Conservation (phyloP, 306 rosid genomes). For the Cicer chorassanicum region DNA sequence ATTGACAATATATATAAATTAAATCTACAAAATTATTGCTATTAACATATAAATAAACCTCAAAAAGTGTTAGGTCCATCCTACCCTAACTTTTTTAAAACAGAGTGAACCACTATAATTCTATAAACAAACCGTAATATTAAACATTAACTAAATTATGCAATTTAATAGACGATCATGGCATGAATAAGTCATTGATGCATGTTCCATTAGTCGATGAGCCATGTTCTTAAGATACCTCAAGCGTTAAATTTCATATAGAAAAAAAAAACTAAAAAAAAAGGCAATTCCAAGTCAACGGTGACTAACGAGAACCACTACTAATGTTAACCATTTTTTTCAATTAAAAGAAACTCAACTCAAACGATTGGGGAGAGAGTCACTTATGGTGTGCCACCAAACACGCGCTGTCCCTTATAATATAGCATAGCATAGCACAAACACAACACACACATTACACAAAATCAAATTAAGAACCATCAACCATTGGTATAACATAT, state of each 20-base stretch:
- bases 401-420: slow-evolving; percentile 42
- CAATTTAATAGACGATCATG: neutral
- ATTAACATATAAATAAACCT: no score
- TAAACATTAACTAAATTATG: neutral
- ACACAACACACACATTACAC: neutral
- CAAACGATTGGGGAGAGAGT: slow-evolving; percentile 21
- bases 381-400: slow-evolving; percentile 44
- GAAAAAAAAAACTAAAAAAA: neutral
- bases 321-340: neutral
- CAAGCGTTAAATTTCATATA: neutral
- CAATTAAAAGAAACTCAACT: neutral
- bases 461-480: slow-evolving; percentile 15
- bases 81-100: no score
- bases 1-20: no score
- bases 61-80: no score
- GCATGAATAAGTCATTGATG: neutral
- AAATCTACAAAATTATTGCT: no score
- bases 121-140: no score
- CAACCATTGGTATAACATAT: neutral
- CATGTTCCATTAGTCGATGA: slow-evolving; percentile 20
- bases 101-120: no score
- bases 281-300: slow-evolving; percentile 2
- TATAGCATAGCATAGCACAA: slow-evolving; percentile 16
- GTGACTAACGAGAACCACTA: neutral
- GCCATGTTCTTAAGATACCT: slow-evolving; percentile 1